Conservation (phyloP, 2,329 filamentous ascomycete species). For the Rutstroemia sp. region DNA sequence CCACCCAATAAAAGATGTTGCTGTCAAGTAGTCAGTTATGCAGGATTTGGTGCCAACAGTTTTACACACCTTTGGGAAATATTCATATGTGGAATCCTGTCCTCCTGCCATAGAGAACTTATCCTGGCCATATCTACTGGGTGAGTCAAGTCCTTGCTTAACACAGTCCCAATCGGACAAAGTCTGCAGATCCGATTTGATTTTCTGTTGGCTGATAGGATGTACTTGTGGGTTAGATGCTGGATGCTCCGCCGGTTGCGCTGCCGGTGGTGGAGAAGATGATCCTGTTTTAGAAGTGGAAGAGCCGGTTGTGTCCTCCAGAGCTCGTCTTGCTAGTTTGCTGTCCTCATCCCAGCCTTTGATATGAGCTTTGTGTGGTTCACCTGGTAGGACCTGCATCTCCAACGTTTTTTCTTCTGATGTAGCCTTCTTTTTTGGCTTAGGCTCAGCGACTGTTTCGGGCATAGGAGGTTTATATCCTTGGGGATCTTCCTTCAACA, state of each 20-base stretch:
- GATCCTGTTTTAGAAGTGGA: neutral
- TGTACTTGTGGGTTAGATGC: neutral
- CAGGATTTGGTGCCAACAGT: neutral
- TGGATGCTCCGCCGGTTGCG: neutral
- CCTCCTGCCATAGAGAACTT: conserved; percentile 52
- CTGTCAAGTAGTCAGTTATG: conserved; percentile 28
- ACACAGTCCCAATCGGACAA: conserved; percentile 40
- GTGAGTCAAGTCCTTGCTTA: conserved; percentile 49
- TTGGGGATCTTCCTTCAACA: conserved; percentile 14
- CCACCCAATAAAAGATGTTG: conserved; percentile 73
- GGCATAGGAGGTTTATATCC: conserved; percentile 27
- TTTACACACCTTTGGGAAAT: conserved; percentile 53
- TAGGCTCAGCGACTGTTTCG: conserved; percentile 15
- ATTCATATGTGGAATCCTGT: conserved; percentile 66
- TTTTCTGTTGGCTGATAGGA: neutral
- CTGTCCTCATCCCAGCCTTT: conserved; percentile 19
- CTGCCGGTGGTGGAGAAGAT: neutral
- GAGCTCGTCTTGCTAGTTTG: conserved; percentile 16
- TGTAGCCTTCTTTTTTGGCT: conserved; percentile 15
- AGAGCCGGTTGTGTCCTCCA: neutral
- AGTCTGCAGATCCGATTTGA: neutral
- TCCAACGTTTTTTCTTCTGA: conserved; percentile 19
- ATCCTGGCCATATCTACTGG: conserved; percentile 36
- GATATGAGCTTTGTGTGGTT: conserved; percentile 21
- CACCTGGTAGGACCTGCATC: conserved; percentile 23